Base-by-base conservation (phyloP, 225 moss, liverwort and hornwort genomes). In the Asterella californica region DNA sequence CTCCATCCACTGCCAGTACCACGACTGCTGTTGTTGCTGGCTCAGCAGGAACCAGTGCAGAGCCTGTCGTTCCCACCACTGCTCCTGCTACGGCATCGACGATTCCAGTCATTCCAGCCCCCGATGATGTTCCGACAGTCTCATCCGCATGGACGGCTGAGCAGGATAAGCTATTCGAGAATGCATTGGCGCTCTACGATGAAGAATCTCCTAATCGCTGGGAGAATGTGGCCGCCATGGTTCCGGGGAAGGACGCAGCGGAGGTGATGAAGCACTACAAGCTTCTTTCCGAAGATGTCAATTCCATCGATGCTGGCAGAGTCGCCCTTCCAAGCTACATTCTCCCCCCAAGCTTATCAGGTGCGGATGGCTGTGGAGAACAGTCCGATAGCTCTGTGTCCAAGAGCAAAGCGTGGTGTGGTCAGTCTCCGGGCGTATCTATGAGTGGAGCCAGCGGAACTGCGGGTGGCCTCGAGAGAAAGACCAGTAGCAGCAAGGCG, bases 221-320 rank as follows among this genome's bases (percentile, higher is more conserved):
- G 94, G 91, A 94, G 78, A 89, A 91, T 81, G 87, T 96, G 80
- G 92, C 96, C 69, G 85, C 90, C 34, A 85, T 83, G 86, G 90
- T 96, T 48, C 63, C 88, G 29, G 94, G 96, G 72, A 94, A 90
- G 83, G 90, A 91, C 81, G 86, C 88, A 69, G 87, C 86, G 49
- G 91, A 94, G 82, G 90, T 96, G 76, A 90, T 88, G 90, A 86
- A 83, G 83, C 92, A 92, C 88, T 96, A 81, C 67, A 94, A 96
- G 74, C 77, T 92, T 76, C 88, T 96, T 73, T 83, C 85, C 76
- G 90, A 96, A 70, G 96, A 96, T 79, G 83, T 96, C 27, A 82
- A 65, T 81, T 85, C 86, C 78, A 96, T 96, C 81, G 92, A 92
- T 50, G 88, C 94, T 42, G 96, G 96, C 36, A 89, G 93, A 77